Percentiles rank a stretch among this genome's conserved stretches.
phyloP scores from a whole-genome alignment of 805 yeast species.

The Ogataea methanolica region DNA sequence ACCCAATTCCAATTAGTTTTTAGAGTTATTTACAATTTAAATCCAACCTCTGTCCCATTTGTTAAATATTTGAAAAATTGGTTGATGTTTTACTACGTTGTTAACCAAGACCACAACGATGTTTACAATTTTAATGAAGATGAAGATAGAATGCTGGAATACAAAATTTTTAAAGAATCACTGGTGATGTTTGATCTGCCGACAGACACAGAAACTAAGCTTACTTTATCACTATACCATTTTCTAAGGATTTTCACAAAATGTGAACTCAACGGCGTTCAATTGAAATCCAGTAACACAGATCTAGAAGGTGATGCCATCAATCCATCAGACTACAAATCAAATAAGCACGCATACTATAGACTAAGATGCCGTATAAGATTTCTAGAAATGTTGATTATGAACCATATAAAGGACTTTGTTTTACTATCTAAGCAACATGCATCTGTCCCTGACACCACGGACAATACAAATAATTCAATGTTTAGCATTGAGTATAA shows the following conservation, averaged over 20 bases:
- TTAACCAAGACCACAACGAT: constrained; percentile 10
- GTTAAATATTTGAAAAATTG: constrained; percentile 11
- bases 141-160: neutral
- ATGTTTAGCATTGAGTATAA: neutral
- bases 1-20: constrained; percentile 6
- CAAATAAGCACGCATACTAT: constrained; percentile 7
- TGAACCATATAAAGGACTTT: constrained; percentile 6
- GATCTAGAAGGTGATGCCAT: neutral
- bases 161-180: neutral
- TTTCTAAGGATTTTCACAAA: constrained; percentile 9
- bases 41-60: constrained; percentile 9
- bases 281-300: neutral
- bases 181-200: constrained; percentile 1
- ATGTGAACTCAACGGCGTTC: constrained; percentile 1
- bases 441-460: too few relatives aligned
- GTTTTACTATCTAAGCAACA: too few relatives aligned
- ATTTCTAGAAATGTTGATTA: constrained; percentile 16
- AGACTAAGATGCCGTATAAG: constrained; percentile 12
- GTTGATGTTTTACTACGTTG: constrained; percentile 12
- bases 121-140: constrained; percentile 3
- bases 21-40: constrained; percentile 12
- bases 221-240: constrained; percentile 7
- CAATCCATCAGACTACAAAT: constrained; percentile 3
- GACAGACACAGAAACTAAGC: neutral
- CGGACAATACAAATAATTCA: neutral